Base-by-base conservation (phyloP, 1,139 yeast genomes). In the Sugiyamaella paludigena region DNA sequence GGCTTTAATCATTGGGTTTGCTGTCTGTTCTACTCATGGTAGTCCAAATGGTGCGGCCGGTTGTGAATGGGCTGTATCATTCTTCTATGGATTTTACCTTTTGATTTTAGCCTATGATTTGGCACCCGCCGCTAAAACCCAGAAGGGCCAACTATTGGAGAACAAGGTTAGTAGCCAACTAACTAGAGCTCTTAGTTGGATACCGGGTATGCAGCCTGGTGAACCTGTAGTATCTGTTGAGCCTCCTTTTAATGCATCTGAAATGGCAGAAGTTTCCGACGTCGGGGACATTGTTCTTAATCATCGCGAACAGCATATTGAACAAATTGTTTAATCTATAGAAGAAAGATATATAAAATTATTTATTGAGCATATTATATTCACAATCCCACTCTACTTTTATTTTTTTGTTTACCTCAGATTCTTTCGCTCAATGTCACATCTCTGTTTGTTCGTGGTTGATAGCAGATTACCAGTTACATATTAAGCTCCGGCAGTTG, bases 61-160 rank as follows among this genome's bases (percentile, higher is more conserved):
- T 12, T 82, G 85, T 65, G 98, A 91, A 67, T 91, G 98, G 97
- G 63, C 80, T 7, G 69, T 89, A 40, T 83, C 91, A 7, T 91
- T 83, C 69, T 84, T 87, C 81, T 89, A 87, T 63, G 94, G 95
- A 8, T 63, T 84, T 34, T 74, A 86, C 54, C 77, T 84, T 59
- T 65, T 84, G 8, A 70, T 84, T 54, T 77, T 92, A 69, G 71
- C 84, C 2, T 75, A 80, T 57, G 97, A 91, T 63, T 75, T 89
- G 59, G 76, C 77, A 61, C 86, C 91, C 0, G 63, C 63, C 6
- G 58, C 57, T 15, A 50, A 40, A 19, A 58, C 59, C 9, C 39
- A 39, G 11, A 55, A 55, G 44, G 62, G 63, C 19, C 50, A 55
- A 29, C 39, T 58, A 45, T 46, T 58, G 28, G 60, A 57, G 36